Conservation (phyloP, 768 basidiomycete genomes). For the Lanmaoa pseudosensibilis region DNA sequence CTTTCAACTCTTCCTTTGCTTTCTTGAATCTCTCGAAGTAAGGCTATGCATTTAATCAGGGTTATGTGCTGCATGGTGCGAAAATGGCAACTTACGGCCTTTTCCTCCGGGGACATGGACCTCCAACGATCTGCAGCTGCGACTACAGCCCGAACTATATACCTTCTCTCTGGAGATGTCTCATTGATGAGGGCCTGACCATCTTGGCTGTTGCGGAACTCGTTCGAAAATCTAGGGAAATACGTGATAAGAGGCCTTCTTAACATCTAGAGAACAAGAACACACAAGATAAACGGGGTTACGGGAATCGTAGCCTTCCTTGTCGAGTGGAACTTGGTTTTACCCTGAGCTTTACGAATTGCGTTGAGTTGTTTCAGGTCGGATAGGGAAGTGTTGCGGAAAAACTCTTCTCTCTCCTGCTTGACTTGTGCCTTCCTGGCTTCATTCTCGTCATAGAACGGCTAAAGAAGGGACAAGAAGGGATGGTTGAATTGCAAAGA, state of each 20-base stretch:
- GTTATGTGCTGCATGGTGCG: not conserved
- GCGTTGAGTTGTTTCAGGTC: slow-evolving; percentile 35
- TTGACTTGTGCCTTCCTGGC: slow-evolving; percentile 17
- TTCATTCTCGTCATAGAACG: slow-evolving; percentile 25
- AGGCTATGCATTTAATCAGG: slow-evolving; percentile 16
- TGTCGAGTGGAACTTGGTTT: slow-evolving; percentile 12
- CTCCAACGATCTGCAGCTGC: slow-evolving; percentile 32
- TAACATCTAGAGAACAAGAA: not conserved
- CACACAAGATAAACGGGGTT: slow-evolving; percentile 28
- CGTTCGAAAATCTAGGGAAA: slow-evolving; percentile 18
- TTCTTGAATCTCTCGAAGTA: slow-evolving; percentile 21
- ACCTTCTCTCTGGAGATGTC: not conserved
- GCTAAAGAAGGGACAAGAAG: slow-evolving; percentile 14
- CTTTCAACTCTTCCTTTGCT: slow-evolving; percentile 14
- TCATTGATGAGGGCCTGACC: slow-evolving; percentile 15
- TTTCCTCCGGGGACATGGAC: slow-evolving; percentile 33
- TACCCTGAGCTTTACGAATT: slow-evolving; percentile 29
- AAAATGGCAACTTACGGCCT: slow-evolving; percentile 23
- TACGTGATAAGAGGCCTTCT: not conserved
- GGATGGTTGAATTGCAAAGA: not conserved
- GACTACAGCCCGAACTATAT: slow-evolving; percentile 1
- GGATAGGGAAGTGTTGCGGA: slow-evolving; percentile 14
- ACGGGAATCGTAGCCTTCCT: not conserved
- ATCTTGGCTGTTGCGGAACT: slow-evolving; percentile 21
- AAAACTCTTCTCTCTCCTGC: slow-evolving; percentile 30